These are phyloP conservation scores for Anthracocystis setariae DNA, from an alignment of 1,284 basidiomycete species.

Conservation along the genomic window DNA sequence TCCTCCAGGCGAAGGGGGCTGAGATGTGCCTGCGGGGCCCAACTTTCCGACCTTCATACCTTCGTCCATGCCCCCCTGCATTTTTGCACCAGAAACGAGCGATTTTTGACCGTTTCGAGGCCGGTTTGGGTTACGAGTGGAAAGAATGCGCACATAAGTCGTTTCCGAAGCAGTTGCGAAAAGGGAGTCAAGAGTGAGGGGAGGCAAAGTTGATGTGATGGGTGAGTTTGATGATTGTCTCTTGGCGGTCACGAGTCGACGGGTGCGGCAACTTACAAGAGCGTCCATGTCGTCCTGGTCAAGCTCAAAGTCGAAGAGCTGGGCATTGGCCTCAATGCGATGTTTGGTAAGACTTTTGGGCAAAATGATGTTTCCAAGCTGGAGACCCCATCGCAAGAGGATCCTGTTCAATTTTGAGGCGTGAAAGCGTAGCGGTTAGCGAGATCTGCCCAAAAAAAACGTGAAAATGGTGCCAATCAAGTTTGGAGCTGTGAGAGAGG, in stretches of 20 bases:
- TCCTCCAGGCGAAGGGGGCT: constrained; percentile 57
- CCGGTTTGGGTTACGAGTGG: background rate
- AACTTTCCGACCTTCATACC: constrained; percentile 64
- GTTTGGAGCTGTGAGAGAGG: no score
- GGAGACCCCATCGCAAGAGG: constrained; percentile 58
- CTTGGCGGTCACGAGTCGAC: background rate
- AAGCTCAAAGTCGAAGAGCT: constrained; percentile 65
- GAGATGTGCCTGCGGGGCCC: constrained; percentile 63
- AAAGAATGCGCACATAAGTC: background rate
- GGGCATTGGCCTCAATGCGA: constrained; percentile 63
- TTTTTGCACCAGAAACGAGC: constrained; percentile 1
- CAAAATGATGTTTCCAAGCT: constrained; percentile 63
- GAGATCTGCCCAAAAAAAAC: background rate
- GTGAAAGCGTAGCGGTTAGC: background rate
- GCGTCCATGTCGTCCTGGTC: constrained; percentile 63
- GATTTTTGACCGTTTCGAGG: constrained; percentile 5
- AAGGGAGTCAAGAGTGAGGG: background rate
- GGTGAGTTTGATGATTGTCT: background rate
- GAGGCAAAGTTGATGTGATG: background rate
- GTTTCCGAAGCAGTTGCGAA: background rate
- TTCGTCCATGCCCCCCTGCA: constrained; percentile 15
- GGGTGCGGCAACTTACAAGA: constrained; percentile 18
- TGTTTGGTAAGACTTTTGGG: constrained; percentile 65
- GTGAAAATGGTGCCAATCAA: no score
- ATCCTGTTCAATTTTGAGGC: constrained; percentile 16